These are phyloP conservation scores for Kluyveromyces dobzhanskii DNA, from an alignment of 805 yeast genomes.

Conservation along the genomic window DNA sequence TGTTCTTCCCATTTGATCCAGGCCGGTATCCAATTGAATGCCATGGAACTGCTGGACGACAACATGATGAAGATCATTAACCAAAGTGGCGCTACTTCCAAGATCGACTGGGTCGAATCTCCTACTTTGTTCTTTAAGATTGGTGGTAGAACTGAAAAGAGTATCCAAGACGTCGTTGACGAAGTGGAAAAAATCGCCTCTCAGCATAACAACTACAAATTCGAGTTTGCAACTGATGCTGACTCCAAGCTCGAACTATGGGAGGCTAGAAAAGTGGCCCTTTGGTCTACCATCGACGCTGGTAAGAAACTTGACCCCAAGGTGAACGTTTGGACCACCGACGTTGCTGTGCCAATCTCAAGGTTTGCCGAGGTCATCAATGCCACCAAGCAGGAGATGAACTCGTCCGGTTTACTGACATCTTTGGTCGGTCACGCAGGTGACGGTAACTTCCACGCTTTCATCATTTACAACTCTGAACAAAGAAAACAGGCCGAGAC, in stretches of 20 bases:
- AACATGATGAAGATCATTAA: constrained; percentile 63
- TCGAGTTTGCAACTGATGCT: constrained; percentile 54
- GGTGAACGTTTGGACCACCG: constrained; percentile 64
- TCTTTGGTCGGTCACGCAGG: constrained; percentile 77
- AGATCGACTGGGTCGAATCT: constrained; percentile 44
- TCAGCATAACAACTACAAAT: constrained; percentile 45
- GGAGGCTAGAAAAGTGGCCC: constrained; percentile 65
- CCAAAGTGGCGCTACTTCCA: constrained; percentile 42
- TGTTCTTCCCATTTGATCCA: constrained; percentile 56
- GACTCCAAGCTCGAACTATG: constrained; percentile 62
- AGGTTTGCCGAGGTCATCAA: constrained; percentile 53
- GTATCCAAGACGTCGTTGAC: constrained; percentile 37
- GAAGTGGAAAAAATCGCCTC: constrained; percentile 44
- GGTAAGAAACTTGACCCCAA: constrained; percentile 42
- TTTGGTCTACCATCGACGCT: constrained; percentile 61
- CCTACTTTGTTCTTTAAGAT: constrained; percentile 62
- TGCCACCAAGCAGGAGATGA: constrained; percentile 52
- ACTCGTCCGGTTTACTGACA: constrained; percentile 41
- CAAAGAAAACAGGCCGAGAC: constrained; percentile 38
- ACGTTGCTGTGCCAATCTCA: constrained; percentile 77
- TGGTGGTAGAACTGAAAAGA: constrained; percentile 39
- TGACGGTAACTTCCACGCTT: constrained; percentile 74
- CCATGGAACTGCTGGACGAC: constrained; percentile 67
- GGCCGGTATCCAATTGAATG: constrained; percentile 59
- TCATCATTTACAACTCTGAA: constrained; percentile 49